Conservation (phyloP, 345 rosid species). For the Psidium guajava region DNA sequence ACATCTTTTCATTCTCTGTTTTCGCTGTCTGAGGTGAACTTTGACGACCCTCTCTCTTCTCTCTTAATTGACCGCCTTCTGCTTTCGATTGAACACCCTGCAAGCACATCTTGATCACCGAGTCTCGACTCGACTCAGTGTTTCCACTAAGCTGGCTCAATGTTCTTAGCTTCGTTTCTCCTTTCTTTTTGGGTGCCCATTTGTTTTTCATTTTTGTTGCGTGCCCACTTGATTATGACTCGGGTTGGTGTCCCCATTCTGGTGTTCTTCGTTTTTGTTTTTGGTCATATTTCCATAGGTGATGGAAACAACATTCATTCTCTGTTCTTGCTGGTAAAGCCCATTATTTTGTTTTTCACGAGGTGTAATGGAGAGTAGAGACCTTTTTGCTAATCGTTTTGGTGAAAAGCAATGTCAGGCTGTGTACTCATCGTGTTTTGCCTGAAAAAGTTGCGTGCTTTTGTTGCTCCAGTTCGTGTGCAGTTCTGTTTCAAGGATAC, state of each 20-base stretch:
- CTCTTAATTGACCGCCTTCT: neutral
- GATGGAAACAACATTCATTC: neutral
- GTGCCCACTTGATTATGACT: neutral
- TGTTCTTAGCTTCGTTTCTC: neutral
- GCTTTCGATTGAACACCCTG: neutral
- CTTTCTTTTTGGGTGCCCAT: neutral
- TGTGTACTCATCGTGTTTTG: neutral
- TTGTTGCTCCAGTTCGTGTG: neutral
- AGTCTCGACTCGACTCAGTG: neutral
- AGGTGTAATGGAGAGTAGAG: neutral
- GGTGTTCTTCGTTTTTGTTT: neutral
- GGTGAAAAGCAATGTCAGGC: neutral
- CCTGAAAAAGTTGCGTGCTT: neutral
- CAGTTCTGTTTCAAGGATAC: neutral
- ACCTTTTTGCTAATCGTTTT: neutral
- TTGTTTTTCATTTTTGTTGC: neutral
- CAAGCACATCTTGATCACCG: neutral
- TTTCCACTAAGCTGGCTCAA: neutral
- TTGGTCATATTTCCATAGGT: neutral
- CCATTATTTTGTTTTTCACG: neutral
- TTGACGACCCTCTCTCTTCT: neutral
- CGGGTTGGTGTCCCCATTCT: neutral
- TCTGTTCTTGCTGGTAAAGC: neutral
- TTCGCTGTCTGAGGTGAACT: neutral
- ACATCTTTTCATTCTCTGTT: neutral